phyloP scores from a whole-genome alignment of 208 protist species.

The Leishmania tarentolae region DNA sequence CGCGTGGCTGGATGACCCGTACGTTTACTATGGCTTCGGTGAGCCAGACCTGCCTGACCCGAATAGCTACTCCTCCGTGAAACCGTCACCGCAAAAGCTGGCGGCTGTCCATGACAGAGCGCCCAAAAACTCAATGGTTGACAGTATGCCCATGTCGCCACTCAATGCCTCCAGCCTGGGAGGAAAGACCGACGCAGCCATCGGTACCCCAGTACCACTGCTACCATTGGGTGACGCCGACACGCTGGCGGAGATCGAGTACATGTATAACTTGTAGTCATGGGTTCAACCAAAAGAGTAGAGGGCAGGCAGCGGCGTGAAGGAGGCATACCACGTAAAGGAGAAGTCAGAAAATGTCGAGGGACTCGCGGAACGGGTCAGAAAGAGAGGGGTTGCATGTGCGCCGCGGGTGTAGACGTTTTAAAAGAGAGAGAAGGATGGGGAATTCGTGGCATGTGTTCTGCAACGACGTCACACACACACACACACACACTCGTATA shows the following conservation, averaged over 20 bases:
- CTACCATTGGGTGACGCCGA: background rate
- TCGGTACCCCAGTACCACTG: background rate
- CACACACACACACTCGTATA: background rate
- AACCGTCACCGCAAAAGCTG: background rate
- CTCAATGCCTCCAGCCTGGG: background rate
- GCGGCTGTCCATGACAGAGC: no score
- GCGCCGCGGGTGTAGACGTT: background rate
- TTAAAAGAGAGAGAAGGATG: background rate
- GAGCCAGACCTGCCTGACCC: background rate
- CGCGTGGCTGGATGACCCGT: constrained; percentile 20
- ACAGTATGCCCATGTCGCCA: background rate
- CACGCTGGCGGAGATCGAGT: background rate
- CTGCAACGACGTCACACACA: background rate
- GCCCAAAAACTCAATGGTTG: background rate
- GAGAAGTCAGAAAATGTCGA: background rate
- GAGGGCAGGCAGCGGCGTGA: background rate
- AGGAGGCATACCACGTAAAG: background rate
- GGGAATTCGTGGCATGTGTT: background rate
- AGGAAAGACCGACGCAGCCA: background rate
- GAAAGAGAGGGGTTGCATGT: background rate
- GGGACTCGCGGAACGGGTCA: background rate
- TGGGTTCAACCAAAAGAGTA: background rate
- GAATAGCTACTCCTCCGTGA: background rate
- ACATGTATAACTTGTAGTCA: constrained; percentile 2
- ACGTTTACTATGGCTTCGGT: constrained; percentile 21